Conservation (phyloP, 371 early-diverging fungal species). For the Mucor sp. region DNA sequence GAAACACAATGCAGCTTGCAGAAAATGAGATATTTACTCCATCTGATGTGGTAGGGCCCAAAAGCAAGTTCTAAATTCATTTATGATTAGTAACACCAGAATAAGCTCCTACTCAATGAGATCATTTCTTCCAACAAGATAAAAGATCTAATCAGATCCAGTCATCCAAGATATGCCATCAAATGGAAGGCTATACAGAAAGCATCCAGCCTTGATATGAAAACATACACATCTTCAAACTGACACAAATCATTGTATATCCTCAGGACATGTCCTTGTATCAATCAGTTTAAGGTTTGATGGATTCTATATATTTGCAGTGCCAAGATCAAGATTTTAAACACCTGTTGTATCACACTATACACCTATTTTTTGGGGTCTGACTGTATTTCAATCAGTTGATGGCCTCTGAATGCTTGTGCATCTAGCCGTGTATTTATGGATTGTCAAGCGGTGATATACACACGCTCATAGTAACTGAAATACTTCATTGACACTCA, state of each 20-base stretch:
- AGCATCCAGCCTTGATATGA: no score
- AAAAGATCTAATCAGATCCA: not conserved
- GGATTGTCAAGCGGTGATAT: no score
- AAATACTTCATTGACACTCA: no score
- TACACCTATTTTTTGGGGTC: not conserved
- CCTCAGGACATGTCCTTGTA: no score
- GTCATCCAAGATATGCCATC: no score
- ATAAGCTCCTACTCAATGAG: not conserved
- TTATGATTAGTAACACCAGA: not conserved
- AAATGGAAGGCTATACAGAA: no score
- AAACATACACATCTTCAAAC: no score
- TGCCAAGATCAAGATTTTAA: not conserved
- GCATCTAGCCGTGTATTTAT: no score
- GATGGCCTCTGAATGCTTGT: no score
- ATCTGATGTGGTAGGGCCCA: not conserved
- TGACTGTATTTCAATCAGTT: not conserved
- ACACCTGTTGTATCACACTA: not conserved
- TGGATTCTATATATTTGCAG: not conserved
- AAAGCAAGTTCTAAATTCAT: not conserved
- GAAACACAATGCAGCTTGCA: not conserved
- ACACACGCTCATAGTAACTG: no score
- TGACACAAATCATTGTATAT: no score
- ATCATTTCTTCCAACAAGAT: not conserved
- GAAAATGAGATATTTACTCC: not conserved
- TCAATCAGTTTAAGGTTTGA: no score